These are phyloP conservation scores for Yarrowia alimentaria DNA, from an alignment of 805 yeast species.

Conservation along the genomic window DNA sequence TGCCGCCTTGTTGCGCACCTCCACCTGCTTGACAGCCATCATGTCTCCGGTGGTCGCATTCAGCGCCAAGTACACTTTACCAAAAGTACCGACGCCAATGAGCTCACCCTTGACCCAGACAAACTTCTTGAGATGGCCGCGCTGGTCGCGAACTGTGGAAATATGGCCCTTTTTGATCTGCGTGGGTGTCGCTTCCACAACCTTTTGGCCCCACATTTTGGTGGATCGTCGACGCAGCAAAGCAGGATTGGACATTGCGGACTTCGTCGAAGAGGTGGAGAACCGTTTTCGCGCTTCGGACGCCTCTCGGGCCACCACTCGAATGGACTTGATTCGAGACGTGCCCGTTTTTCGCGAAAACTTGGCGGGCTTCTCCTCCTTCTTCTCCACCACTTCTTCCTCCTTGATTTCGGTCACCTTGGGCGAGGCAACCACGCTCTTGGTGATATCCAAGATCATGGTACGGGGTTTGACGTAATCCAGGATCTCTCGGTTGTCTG, in stretches of 20 bases:
- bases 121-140: conserved; percentile 75
- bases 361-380: not conserved
- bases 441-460: conserved; percentile 17
- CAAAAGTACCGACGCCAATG: conserved; percentile 95
- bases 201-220: conserved; percentile 96
- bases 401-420: conserved; percentile 1
- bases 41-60: conserved; percentile 97
- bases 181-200: conserved; percentile 81
- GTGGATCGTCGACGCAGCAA: conserved; percentile 75
- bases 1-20: conserved; percentile 50
- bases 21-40: conserved; percentile 97
- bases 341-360: conserved; percentile 18
- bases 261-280: conserved; percentile 29
- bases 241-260: conserved; percentile 31
- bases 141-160: conserved; percentile 60
- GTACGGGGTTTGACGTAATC: conserved; percentile 22
- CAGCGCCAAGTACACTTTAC: conserved; percentile 85
- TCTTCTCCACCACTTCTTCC: not conserved
- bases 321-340: conserved; percentile 78
- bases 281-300: conserved; percentile 54
- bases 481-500: conserved; percentile 17
- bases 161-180: conserved; percentile 62
- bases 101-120: conserved; percentile 98
- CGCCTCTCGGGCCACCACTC: conserved; percentile 93
- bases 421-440: too few relatives aligned